Conservation (phyloP, 345 rosid genomes). For the Conringia planisiliqua region DNA sequence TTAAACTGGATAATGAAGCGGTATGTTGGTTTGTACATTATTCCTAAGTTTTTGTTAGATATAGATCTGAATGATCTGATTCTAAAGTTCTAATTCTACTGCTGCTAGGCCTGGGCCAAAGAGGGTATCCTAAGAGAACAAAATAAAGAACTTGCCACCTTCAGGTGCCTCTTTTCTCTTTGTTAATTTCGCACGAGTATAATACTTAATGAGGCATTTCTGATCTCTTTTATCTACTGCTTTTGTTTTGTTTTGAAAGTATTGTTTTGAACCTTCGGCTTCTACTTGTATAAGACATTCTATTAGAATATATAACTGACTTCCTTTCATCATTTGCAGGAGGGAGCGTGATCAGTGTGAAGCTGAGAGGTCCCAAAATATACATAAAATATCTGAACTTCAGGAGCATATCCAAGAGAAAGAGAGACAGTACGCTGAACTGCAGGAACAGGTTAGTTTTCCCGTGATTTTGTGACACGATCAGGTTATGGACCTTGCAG, state of each 20-base stretch:
- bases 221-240: neutral
- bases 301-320: neutral
- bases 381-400: conserved; percentile 74
- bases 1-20: conserved; percentile 84
- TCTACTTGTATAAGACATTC: neutral
- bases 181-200: neutral
- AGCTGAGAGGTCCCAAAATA: conserved; percentile 82
- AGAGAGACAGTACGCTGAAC: conserved; percentile 74
- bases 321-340: conserved; percentile 41
- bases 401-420: conserved; percentile 92
- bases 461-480: neutral
- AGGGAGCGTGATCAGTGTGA: conserved; percentile 98
- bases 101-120: conserved; percentile 80
- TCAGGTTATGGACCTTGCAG: neutral
- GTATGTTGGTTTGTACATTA: conserved; percentile 39
- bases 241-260: neutral
- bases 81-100: conserved; percentile 28
- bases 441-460: conserved; percentile 83
- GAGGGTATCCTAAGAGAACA: conserved; percentile 87
- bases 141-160: conserved; percentile 75
- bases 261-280: neutral
- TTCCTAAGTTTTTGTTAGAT: neutral
- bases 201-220: neutral
- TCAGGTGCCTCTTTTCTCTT: conserved; percentile 53
- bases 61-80: neutral